phyloP scores from a whole-genome alignment of 768 basidiomycete species.

The Crepidotus variabilis region DNA sequence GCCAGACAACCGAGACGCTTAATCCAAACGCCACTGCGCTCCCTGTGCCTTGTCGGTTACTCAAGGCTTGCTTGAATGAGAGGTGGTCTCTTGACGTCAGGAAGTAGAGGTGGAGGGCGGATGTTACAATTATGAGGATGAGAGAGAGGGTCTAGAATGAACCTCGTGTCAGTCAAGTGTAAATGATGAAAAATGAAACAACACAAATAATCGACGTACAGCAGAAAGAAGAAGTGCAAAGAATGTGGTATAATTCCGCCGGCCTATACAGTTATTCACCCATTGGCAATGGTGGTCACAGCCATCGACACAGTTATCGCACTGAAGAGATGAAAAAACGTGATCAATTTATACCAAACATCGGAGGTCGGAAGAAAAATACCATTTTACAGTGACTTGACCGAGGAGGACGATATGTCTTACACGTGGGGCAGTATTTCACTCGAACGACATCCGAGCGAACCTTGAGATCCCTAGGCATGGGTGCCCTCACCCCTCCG shows the following conservation, averaged over 20 bases:
- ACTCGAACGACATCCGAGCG: slow-evolving; percentile 75
- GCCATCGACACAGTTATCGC: slow-evolving; percentile 95
- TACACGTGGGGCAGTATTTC: slow-evolving; percentile 93
- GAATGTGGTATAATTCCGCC: slow-evolving; percentile 94
- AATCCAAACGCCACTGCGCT: slow-evolving; percentile 80
- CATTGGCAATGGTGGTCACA: slow-evolving; percentile 92
- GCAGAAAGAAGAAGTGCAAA: slow-evolving; percentile 76
- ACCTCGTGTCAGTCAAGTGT: background rate
- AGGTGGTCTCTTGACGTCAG: slow-evolving; percentile 50
- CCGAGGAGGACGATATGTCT: slow-evolving; percentile 88
- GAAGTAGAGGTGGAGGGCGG: slow-evolving; percentile 76
- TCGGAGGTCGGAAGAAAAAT: slow-evolving; percentile 17
- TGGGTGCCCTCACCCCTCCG: slow-evolving; percentile 55
- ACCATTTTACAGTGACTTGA: slow-evolving; percentile 97
- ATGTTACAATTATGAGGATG: slow-evolving; percentile 75
- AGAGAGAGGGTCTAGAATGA: slow-evolving; percentile 60
- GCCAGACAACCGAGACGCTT: slow-evolving; percentile 74
- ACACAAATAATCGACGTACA: too few species aligned
- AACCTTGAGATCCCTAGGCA: slow-evolving; percentile 81
- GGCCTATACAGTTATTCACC: slow-evolving; percentile 95
- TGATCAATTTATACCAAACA: slow-evolving; percentile 2
- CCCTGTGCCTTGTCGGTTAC: slow-evolving; percentile 49
- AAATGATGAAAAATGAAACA: slow-evolving; percentile 3
- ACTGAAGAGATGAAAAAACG: slow-evolving; percentile 39
- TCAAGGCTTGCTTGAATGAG: slow-evolving; percentile 43